These are phyloP conservation scores for Chenopodium album DNA, from an alignment of 148 eudicot species.

Conservation along the genomic window DNA sequence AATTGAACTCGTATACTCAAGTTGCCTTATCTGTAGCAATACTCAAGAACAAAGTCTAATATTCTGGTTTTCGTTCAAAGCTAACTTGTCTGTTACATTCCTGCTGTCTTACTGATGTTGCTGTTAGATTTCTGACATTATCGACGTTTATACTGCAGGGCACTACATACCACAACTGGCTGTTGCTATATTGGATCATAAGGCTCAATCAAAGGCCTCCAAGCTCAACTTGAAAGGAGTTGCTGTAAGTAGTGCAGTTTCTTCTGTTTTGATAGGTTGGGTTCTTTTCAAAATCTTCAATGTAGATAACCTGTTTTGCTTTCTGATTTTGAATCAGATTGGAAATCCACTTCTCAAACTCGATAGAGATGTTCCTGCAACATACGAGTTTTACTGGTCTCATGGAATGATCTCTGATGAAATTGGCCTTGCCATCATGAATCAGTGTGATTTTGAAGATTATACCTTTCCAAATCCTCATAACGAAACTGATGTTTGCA, in stretches of 20 bases:
- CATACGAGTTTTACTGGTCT: conserved; percentile 88
- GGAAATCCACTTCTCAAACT: conserved; percentile 94
- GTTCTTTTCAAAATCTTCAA: not conserved
- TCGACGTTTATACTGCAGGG: conserved; percentile 41
- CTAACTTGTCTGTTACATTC: not conserved
- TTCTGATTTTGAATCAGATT: conserved; percentile 44
- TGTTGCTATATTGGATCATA: conserved; percentile 68
- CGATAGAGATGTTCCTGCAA: conserved; percentile 77
- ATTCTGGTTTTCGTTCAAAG: not conserved
- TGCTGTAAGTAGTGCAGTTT: conserved; percentile 52
- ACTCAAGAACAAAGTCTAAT: not conserved
- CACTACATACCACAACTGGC: conserved; percentile 95
- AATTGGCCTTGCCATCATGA: conserved; percentile 71
- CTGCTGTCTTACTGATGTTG: not conserved
- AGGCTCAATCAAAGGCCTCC: conserved; percentile 47
- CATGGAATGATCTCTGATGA: conserved; percentile 99
- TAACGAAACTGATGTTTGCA: conserved; percentile 60
- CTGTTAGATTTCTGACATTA: not conserved
- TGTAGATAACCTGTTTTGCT: not conserved
- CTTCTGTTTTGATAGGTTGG: not conserved
- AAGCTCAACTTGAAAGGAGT: conserved; percentile 82
- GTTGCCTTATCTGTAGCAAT: not conserved
- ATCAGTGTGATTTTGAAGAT: conserved; percentile 76
- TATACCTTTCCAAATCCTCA: conserved; percentile 68
- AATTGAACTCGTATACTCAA: not conserved